Percentiles rank a stretch among this genome's conserved stretches.
Conservation (phyloP, 2,329 filamentous ascomycete genomes). For the Cytospora leucostoma region DNA sequence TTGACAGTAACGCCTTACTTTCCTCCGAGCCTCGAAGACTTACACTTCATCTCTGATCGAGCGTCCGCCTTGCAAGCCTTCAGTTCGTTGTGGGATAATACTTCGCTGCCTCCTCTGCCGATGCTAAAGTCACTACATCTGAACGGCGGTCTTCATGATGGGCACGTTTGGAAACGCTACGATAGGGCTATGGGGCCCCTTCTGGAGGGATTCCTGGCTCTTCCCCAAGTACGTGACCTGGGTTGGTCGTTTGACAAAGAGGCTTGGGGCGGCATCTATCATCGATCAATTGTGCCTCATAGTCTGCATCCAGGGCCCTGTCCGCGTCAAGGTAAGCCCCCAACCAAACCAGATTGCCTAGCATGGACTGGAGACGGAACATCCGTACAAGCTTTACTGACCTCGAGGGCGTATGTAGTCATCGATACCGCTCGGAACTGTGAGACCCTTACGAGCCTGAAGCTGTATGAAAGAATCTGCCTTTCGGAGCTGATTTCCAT, state of each 20-base stretch:
- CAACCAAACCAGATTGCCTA: too few relatives aligned
- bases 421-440: too few relatives aligned
- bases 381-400: too few relatives aligned
- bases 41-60: background rate
- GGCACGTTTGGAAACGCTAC: too few relatives aligned
- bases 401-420: too few relatives aligned
- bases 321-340: too few relatives aligned
- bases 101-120: background rate
- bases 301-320: too few relatives aligned
- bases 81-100: background rate
- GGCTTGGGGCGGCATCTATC: background rate
- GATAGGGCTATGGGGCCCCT: background rate
- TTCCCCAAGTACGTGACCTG: background rate
- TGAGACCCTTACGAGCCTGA: too few relatives aligned
- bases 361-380: too few relatives aligned
- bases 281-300: too few relatives aligned
- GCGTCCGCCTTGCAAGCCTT: background rate
- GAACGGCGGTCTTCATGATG: background rate
- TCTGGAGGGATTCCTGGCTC: background rate
- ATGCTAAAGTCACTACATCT: background rate
- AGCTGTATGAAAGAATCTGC: background rate
- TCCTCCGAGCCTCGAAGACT: background rate
- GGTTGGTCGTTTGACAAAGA: background rate
- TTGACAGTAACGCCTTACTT: too few relatives aligned
- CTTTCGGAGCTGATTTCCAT: too few relatives aligned